Conservation (phyloP, 2,329 filamentous ascomycete species). For the Penicillium sp. region DNA sequence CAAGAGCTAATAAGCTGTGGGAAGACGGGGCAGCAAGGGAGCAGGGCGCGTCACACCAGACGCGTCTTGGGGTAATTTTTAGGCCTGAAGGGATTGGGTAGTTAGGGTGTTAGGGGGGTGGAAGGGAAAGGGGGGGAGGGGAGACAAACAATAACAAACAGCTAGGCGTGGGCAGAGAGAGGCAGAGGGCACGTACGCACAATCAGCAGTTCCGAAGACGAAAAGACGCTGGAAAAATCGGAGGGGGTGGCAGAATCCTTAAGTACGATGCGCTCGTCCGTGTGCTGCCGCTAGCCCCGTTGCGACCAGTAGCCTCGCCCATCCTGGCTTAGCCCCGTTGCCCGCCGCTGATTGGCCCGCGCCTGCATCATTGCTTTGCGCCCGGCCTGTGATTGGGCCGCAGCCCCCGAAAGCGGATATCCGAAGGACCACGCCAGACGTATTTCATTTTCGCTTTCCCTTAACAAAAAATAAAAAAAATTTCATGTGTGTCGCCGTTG, state of each 20-base stretch:
- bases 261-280: conserved; percentile 37
- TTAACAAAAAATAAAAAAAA: conserved; percentile 1
- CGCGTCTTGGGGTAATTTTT: conserved; percentile 6
- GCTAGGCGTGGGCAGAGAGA: conserved; percentile 8
- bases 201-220: conserved; percentile 32
- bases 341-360: conserved; percentile 27
- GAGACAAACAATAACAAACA: conserved; percentile 1
- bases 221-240: conserved; percentile 32
- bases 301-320: conserved; percentile 30
- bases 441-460: too few relatives aligned
- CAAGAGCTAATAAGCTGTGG: conserved; percentile 14
- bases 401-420: conserved; percentile 20
- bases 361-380: conserved; percentile 23
- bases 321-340: conserved; percentile 31
- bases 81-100: conserved; percentile 1
- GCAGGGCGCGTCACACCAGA: conserved; percentile 7
- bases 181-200: conserved; percentile 19
- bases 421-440: neutral
- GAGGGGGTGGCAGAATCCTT: conserved; percentile 41
- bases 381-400: conserved; percentile 22
- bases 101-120: neutral
- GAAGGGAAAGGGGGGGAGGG: neutral
- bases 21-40: conserved; percentile 4
- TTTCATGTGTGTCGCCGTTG: neutral
- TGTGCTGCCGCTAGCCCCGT: conserved; percentile 35